Evolutionary conservation across 208 protist genomes (phyloP).

Genomic region (Zelonia costaricensis): DNA sequence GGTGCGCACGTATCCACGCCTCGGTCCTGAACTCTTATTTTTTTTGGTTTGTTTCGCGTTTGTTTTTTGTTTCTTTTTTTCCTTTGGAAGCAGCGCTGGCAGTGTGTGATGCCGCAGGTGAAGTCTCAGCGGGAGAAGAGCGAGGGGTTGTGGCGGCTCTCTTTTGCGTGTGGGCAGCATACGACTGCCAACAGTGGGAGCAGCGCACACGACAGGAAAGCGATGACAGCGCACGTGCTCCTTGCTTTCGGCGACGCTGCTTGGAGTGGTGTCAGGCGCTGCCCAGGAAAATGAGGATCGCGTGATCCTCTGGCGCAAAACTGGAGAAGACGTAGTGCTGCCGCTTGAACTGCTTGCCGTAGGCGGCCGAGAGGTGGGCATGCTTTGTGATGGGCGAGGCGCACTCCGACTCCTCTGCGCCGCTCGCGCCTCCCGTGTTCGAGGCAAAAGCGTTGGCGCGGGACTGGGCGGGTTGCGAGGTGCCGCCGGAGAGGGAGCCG

Average conservation of each 20-base stretch:
- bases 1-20: not conserved
- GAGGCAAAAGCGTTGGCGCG: too few species aligned
- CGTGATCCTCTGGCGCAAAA: conserved; percentile 31
- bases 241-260: too few species aligned
- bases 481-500: not conserved
- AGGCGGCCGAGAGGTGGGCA: conserved; percentile 10
- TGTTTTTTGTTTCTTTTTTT: not conserved
- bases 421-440: too few species aligned
- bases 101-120: too few species aligned
- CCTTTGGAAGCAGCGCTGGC: not conserved
- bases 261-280: conserved; percentile 19
- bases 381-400: conserved; percentile 15
- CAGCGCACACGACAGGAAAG: not conserved
- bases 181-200: not conserved
- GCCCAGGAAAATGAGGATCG: conserved; percentile 35
- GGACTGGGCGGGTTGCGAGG: not conserved
- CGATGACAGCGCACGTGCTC: too few species aligned
- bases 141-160: too few species aligned
- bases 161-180: too few species aligned
- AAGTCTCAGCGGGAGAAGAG: too few species aligned
- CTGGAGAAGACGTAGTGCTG: conserved; percentile 36
- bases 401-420: too few species aligned
- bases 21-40: not conserved
- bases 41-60: too few species aligned
- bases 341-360: conserved; percentile 26